Conservation (phyloP, 192 early-diverging fungal species). For the Geranomyces variabilis region DNA sequence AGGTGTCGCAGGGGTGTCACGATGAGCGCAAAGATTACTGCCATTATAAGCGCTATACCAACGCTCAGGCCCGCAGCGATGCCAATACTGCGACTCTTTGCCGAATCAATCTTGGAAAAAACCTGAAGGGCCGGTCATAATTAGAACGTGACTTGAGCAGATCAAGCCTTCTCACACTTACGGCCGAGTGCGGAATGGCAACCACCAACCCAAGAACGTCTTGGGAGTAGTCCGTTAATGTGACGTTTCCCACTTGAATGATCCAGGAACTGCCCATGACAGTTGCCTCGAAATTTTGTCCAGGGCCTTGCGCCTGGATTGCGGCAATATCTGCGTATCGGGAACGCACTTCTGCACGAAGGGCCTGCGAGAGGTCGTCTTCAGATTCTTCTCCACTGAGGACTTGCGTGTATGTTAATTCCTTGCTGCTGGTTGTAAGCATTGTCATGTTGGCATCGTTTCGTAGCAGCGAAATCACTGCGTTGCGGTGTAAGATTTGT, state of each 20-base stretch:
- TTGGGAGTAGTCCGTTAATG: neutral
- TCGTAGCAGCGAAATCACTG: no score
- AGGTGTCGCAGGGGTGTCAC: neutral
- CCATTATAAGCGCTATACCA: neutral
- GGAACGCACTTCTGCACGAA: no score
- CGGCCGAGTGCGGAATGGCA: neutral
- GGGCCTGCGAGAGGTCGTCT: no score
- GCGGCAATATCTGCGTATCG: no score
- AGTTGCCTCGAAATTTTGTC: no score
- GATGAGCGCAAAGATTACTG: neutral
- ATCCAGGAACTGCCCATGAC: neutral
- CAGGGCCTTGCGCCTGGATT: no score
- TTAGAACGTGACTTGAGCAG: no score
- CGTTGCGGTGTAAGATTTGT: no score
- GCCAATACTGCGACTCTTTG: neutral
- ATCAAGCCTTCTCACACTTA: neutral
- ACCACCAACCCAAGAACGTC: neutral
- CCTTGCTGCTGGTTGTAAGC: no score
- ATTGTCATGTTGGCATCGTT: constrained; percentile 1
- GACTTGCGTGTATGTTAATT: no score
- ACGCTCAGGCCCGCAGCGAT: neutral
- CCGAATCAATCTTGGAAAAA: neutral
- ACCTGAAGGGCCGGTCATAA: no score
- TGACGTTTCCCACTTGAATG: neutral
- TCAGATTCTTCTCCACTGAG: no score